A percentile compares a stretch with the other conserved stretches of the same genome.
These are phyloP conservation scores for Chalaropsis ovoidea DNA, from an alignment of 2,329 filamentous ascomycete genomes.

Conservation along the genomic window DNA sequence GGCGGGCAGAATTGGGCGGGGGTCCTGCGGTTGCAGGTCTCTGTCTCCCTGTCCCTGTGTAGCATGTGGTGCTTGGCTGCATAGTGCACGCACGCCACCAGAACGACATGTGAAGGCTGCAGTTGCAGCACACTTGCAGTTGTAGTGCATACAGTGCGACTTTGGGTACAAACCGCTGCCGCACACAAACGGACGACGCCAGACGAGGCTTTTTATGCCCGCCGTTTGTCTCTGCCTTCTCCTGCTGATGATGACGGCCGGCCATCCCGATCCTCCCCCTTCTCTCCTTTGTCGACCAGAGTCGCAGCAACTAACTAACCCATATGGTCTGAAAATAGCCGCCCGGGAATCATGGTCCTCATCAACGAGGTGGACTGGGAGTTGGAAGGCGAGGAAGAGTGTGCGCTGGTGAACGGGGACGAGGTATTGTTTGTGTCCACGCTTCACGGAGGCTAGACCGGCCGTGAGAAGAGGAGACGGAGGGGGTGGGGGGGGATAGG, in stretches of 20 bases:
- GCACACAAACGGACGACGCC: neutral
- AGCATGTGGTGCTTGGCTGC: neutral
- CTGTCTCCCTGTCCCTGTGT: neutral
- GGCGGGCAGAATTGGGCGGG: neutral
- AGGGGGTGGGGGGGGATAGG: neutral
- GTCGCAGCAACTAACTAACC: constrained; percentile 27
- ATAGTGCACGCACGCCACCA: neutral
- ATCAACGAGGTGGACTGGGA: constrained; percentile 99
- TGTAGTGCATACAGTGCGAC: neutral
- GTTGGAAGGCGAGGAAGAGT: constrained; percentile 85
- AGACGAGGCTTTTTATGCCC: neutral
- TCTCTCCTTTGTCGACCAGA: neutral
- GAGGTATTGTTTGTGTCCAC: constrained; percentile 95
- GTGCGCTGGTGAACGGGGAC: constrained; percentile 71
- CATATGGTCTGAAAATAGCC: constrained; percentile 43
- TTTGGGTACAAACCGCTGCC: neutral
- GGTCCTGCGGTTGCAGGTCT: neutral
- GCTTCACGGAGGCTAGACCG: constrained; percentile 69
- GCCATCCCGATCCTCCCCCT: neutral
- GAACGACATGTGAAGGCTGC: neutral
- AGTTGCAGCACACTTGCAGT: neutral
- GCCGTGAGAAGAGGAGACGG: neutral
- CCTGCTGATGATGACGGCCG: neutral
- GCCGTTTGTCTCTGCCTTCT: neutral
- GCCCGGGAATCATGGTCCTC: constrained; percentile 87